Percentiles rank a stretch among this genome's conserved stretches.
Conservation (phyloP, 805 yeast genomes). For the Candida ovalis region DNA sequence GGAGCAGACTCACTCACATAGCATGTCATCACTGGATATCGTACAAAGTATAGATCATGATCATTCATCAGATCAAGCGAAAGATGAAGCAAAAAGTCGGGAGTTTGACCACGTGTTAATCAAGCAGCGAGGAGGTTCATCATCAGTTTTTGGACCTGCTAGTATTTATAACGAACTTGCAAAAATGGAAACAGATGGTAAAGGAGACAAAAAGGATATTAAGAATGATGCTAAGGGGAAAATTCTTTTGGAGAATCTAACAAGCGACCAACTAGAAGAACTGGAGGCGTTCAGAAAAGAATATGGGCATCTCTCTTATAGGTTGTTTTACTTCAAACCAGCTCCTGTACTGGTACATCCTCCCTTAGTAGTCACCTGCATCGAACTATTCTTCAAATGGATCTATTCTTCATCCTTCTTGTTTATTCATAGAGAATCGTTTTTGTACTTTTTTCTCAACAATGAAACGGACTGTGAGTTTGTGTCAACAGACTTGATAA, state of each 20-base stretch:
- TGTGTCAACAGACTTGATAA: constrained; percentile 49
- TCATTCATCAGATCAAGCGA: constrained; percentile 1
- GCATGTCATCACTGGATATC: not conserved
- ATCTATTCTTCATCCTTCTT: constrained; percentile 57
- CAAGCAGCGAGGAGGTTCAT: constrained; percentile 3
- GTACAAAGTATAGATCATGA: not conserved
- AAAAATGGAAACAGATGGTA: not conserved
- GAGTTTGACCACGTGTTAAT: not conserved
- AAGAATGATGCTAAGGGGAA: not conserved
- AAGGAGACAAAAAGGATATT: not conserved
- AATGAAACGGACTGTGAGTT: constrained; percentile 47
- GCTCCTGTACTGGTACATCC: constrained; percentile 1
- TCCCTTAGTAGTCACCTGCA: constrained; percentile 7
- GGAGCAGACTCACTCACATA: not conserved
- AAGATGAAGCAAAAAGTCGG: not conserved
- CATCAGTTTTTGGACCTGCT: constrained; percentile 9
- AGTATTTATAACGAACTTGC: constrained; percentile 9
- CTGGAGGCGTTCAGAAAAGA: constrained; percentile 6
- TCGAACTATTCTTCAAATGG: constrained; percentile 44
- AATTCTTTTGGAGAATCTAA: not conserved
- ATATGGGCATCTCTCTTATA: constrained; percentile 7
- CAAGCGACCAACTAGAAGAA: constrained; percentile 5
- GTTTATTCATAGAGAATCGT: constrained; percentile 60
- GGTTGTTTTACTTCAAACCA: constrained; percentile 9
- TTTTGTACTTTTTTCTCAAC: constrained; percentile 52